phyloP scores from a whole-genome alignment of 768 basidiomycete species.

The Boletus sp. region DNA sequence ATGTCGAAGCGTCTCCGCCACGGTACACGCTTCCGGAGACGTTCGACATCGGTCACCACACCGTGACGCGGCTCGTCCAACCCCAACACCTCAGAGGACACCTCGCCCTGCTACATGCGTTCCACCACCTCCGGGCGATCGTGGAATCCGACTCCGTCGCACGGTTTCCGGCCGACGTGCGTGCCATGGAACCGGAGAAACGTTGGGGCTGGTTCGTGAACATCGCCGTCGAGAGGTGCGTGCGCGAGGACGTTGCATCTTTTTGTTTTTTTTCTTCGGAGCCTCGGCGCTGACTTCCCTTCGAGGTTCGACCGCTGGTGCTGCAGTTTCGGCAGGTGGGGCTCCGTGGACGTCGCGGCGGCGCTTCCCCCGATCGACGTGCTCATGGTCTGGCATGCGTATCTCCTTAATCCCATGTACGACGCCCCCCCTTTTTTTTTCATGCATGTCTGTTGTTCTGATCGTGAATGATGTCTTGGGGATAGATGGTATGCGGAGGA shows the following conservation, averaged over 20 bases:
- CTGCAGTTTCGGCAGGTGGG: neutral
- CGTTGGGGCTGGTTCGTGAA: slow-evolving; percentile 40
- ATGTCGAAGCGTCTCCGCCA: neutral
- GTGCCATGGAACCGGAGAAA: slow-evolving; percentile 20
- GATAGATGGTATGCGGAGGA: slow-evolving; percentile 29
- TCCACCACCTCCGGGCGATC: slow-evolving; percentile 20
- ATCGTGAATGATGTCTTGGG: neutral
- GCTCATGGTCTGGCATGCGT: slow-evolving; percentile 40
- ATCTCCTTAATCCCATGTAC: slow-evolving; percentile 38
- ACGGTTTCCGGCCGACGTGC: slow-evolving; percentile 9
- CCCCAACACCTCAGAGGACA: slow-evolving; percentile 31
- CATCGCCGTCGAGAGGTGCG: slow-evolving; percentile 36
- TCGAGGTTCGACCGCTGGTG: slow-evolving; percentile 37
- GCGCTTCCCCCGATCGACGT: slow-evolving; percentile 38
- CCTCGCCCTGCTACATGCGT: slow-evolving; percentile 27
- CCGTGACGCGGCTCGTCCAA: slow-evolving; percentile 14
- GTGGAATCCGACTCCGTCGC: slow-evolving; percentile 18
- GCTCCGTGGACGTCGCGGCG: neutral
- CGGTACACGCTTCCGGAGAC: slow-evolving; percentile 14
- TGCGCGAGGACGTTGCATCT: neutral
- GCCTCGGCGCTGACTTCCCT: neutral
- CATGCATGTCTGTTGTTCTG: too few relatives aligned
- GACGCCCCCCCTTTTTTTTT: too few relatives aligned
- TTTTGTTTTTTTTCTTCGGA: too few relatives aligned
- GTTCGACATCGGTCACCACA: slow-evolving; percentile 8